Conservation (phyloP, 2,329 filamentous ascomycete genomes). For the Zymoseptoria ardabiliae region DNA sequence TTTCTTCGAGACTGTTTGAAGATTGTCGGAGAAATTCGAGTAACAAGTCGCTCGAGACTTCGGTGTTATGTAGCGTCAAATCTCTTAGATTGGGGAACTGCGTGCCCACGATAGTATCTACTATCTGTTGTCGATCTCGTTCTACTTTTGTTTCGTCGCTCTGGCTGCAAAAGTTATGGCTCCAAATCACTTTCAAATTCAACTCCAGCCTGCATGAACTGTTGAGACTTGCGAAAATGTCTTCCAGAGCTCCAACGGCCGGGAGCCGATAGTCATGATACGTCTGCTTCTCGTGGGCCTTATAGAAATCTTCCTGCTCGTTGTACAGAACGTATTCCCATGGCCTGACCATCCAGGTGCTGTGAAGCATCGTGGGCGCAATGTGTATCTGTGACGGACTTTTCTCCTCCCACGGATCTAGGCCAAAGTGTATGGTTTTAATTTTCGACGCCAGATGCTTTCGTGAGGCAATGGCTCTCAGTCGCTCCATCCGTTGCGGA, state of each 20-base stretch:
- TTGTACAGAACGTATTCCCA: neutral
- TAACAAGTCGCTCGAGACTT: neutral
- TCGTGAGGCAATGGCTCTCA: constrained; percentile 1
- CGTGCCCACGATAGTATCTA: neutral
- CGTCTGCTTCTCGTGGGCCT: neutral
- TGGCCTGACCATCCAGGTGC: neutral
- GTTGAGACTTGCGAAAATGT: neutral
- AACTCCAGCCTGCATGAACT: neutral
- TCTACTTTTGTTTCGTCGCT: neutral
- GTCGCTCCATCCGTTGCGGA: neutral
- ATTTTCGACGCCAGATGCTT: neutral
- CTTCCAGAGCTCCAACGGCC: neutral
- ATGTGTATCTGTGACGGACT: neutral
- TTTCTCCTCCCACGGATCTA: neutral
- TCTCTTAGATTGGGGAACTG: neutral
- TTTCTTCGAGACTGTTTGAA: neutral
- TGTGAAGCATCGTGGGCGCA: neutral
- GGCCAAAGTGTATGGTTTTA: neutral
- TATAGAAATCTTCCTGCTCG: neutral
- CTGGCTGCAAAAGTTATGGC: neutral
- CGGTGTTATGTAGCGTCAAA: neutral
- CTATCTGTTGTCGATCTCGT: neutral
- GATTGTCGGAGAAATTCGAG: neutral
- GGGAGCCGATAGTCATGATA: neutral
- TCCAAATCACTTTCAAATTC: neutral